These are phyloP conservation scores for Zymoseptoria passerinii DNA, from an alignment of 2,329 filamentous ascomycete species.

Conservation along the genomic window DNA sequence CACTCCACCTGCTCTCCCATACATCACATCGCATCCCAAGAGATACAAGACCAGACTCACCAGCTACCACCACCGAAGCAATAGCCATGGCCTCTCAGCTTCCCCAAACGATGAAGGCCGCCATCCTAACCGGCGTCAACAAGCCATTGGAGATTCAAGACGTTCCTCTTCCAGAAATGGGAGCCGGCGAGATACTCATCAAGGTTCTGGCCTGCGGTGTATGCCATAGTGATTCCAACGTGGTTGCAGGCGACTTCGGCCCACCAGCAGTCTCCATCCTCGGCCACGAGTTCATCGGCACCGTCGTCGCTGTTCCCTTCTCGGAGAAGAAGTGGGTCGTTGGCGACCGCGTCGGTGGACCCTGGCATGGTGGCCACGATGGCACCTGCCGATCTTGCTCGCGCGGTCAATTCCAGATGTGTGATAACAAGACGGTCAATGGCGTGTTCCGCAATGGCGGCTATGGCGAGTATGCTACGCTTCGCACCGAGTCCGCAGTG, in stretches of 20 bases:
- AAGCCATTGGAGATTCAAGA: slow-evolving; percentile 52
- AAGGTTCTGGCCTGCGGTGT: slow-evolving; percentile 66
- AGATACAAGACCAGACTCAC: too few relatives aligned
- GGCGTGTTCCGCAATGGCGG: slow-evolving; percentile 60
- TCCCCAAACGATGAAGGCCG: slow-evolving; percentile 60
- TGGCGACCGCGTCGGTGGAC: slow-evolving; percentile 59
- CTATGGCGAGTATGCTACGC: slow-evolving; percentile 51
- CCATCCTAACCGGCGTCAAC: slow-evolving; percentile 48
- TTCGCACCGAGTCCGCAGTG: slow-evolving; percentile 54
- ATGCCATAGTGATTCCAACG: slow-evolving; percentile 58
- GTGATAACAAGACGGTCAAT: slow-evolving; percentile 54
- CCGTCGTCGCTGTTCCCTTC: slow-evolving; percentile 50
- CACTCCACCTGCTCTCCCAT: neutral
- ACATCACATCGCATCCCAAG: too few relatives aligned
- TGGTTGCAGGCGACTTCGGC: slow-evolving; percentile 45
- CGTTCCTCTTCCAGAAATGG: slow-evolving; percentile 49
- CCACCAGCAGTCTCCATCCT: slow-evolving; percentile 31
- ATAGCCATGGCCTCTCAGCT: slow-evolving; percentile 12
- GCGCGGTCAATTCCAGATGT: slow-evolving; percentile 59
- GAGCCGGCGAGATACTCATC: slow-evolving; percentile 54
- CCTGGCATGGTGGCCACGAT: slow-evolving; percentile 63
- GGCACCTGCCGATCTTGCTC: slow-evolving; percentile 54
- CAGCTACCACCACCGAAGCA: neutral
- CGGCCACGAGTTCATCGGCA: slow-evolving; percentile 65
- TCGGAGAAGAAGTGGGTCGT: slow-evolving; percentile 50